phyloP scores from a whole-genome alignment of 257 asterid species.

The Thymus mandschuricus region DNA sequence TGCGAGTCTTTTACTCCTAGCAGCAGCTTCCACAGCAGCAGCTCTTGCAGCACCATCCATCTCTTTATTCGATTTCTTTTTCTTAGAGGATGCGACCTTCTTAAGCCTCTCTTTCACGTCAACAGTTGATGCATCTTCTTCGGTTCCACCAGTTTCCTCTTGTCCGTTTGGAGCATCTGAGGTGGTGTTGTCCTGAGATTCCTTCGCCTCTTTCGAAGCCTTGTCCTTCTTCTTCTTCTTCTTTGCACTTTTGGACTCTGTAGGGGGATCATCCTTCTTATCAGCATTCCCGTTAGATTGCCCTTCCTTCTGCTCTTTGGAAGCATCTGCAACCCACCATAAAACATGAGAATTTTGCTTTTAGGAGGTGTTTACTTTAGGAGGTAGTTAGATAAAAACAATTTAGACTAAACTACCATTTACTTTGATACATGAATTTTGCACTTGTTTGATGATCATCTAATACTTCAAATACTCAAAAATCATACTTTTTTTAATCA shows the following conservation, averaged over 20 bases:
- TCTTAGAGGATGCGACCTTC: constrained; percentile 74
- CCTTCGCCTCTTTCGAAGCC: constrained; percentile 69
- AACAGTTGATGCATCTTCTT: constrained; percentile 59
- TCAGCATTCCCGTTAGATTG: constrained; percentile 46
- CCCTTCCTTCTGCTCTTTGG: constrained; percentile 56
- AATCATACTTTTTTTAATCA: no score
- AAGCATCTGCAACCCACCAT: constrained; percentile 40
- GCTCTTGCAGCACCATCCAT: constrained; percentile 83
- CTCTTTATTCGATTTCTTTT: constrained; percentile 81
- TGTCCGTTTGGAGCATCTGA: constrained; percentile 49
- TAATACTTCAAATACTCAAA: no score
- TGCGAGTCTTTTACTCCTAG: constrained; percentile 82
- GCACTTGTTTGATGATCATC: no score
- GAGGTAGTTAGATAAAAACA: no score
- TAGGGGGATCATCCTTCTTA: constrained; percentile 54
- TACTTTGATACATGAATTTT: no score
- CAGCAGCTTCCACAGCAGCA: constrained; percentile 91
- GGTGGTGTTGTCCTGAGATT: constrained; percentile 55
- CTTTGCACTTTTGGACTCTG: constrained; percentile 58
- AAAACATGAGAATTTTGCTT: not conserved
- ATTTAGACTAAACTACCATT: no score
- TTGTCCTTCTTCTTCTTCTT: constrained; percentile 76
- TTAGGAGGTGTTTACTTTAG: not conserved
- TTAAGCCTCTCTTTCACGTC: constrained; percentile 74
- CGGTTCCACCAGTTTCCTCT: constrained; percentile 40